A percentile compares a stretch with the other conserved stretches of the same genome.
phyloP scores from a whole-genome alignment of 192 early-diverging fungal genomes.

The Ambispora gerdemannii region DNA sequence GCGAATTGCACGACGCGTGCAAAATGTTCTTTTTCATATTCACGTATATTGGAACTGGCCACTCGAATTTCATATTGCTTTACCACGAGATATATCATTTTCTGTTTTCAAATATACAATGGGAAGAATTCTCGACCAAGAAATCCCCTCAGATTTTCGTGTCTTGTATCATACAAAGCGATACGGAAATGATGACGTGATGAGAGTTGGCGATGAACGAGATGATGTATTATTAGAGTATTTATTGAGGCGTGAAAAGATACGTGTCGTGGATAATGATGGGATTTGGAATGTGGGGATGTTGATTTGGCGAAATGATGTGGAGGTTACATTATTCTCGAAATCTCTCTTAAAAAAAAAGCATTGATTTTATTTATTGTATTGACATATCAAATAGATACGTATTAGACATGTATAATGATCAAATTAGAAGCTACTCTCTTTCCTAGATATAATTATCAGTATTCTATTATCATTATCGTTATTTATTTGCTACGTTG shows the following conservation, averaged over 20 bases:
- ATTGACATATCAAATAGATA: no score
- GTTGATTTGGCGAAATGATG: conserved; percentile 1
- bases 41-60: conserved; percentile 6
- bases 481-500: no score
- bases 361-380: neutral
- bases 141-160: neutral
- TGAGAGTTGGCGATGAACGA: neutral
- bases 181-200: neutral
- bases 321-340: neutral
- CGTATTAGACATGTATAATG: no score
- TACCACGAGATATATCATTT: conserved; percentile 1
- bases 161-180: conserved; percentile 11
- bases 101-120: neutral
- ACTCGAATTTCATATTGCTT: neutral
- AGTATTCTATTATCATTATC: no score
- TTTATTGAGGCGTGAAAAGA: neutral
- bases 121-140: neutral
- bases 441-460: no score
- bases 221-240: neutral
- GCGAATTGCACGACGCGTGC: neutral
- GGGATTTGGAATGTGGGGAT: neutral
- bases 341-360: neutral
- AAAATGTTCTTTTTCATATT: neutral
- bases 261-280: conserved; percentile 1
- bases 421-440: no score